Evolutionary conservation across 371 early-diverging fungal genomes (phyloP).

Genomic region (Entomophthora muscae): DNA sequence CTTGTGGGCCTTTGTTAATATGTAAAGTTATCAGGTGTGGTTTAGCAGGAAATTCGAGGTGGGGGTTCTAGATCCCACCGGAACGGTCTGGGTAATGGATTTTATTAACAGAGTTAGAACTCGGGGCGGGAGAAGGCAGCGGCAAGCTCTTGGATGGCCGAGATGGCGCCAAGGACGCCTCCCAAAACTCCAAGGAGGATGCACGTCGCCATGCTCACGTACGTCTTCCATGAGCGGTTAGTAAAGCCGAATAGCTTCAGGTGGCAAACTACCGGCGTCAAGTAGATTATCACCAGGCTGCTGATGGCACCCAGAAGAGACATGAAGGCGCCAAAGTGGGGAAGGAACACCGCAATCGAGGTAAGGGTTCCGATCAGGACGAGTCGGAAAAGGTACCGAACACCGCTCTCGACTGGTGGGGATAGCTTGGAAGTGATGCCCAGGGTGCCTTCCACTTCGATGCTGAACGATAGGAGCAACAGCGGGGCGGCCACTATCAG

Average conservation of each 20-base stretch:
- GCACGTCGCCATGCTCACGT: background rate
- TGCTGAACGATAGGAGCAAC: slow-evolving; percentile 53
- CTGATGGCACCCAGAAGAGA: slow-evolving; percentile 63
- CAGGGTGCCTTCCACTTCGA: slow-evolving; percentile 29
- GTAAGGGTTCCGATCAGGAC: slow-evolving; percentile 27
- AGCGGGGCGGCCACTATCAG: slow-evolving; percentile 65
- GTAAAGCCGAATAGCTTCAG: slow-evolving; percentile 46
- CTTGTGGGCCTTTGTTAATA: too few relatives aligned
- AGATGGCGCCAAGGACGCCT: slow-evolving; percentile 49
- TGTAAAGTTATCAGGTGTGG: too few relatives aligned
- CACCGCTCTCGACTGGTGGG: slow-evolving; percentile 23
- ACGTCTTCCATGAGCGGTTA: background rate
- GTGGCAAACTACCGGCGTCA: slow-evolving; percentile 66
- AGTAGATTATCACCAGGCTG: slow-evolving; percentile 55
- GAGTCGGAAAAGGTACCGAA: slow-evolving; percentile 35
- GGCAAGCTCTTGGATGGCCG: slow-evolving; percentile 24
- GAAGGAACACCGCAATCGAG: slow-evolving; percentile 41
- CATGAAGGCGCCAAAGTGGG: slow-evolving; percentile 67
- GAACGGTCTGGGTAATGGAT: too few relatives aligned
- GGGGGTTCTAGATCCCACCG: too few relatives aligned
- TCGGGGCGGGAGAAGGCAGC: too few relatives aligned
- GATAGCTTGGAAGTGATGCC: slow-evolving; percentile 4
- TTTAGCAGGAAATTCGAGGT: too few relatives aligned
- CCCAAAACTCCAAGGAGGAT: slow-evolving; percentile 43
- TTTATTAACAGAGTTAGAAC: too few relatives aligned